Percentiles rank a stretch among this genome's conserved stretches.
These are phyloP conservation scores for Boechera retrofracta DNA, from an alignment of 345 rosid species.

Conservation along the genomic window DNA sequence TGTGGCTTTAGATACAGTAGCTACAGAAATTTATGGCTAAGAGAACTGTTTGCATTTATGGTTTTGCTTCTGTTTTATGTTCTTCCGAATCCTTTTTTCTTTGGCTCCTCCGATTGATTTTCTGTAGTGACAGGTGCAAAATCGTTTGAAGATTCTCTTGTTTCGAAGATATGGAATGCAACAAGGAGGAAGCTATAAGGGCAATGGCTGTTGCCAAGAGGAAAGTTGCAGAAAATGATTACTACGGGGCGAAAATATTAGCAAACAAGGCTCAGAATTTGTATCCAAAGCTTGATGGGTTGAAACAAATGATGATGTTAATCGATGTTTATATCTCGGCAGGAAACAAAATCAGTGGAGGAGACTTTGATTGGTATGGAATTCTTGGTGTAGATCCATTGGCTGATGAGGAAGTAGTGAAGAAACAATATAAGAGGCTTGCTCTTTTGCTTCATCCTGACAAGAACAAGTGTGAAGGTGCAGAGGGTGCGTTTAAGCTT, in stretches of 20 bases:
- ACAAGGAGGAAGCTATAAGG: conserved; percentile 76
- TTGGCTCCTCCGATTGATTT: neutral
- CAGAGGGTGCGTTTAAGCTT: conserved; percentile 82
- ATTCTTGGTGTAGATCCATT: conserved; percentile 65
- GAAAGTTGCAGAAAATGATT: conserved; percentile 67
- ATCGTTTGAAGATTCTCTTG: conserved; percentile 15
- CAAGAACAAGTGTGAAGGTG: conserved; percentile 81
- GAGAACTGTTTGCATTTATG: neutral
- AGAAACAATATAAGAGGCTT: conserved; percentile 69
- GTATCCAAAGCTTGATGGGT: conserved; percentile 72
- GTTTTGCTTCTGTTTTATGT: neutral
- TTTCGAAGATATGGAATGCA: conserved; percentile 66
- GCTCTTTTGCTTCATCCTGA: conserved; percentile 87
- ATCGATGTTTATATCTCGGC: conserved; percentile 69
- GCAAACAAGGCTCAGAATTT: conserved; percentile 74
- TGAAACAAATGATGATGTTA: conserved; percentile 61
- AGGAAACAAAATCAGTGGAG: conserved; percentile 58
- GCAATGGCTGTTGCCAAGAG: conserved; percentile 82
- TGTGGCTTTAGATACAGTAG: neutral
- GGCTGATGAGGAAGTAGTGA: conserved; percentile 66
- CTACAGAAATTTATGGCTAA: neutral
- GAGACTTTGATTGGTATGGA: conserved; percentile 75
- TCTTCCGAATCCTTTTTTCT: neutral
- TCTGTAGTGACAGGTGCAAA: neutral
- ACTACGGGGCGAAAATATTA: conserved; percentile 64